Evolutionary conservation across 148 eudicot species (phyloP).

Genomic region (Persicaria maculosa): DNA sequence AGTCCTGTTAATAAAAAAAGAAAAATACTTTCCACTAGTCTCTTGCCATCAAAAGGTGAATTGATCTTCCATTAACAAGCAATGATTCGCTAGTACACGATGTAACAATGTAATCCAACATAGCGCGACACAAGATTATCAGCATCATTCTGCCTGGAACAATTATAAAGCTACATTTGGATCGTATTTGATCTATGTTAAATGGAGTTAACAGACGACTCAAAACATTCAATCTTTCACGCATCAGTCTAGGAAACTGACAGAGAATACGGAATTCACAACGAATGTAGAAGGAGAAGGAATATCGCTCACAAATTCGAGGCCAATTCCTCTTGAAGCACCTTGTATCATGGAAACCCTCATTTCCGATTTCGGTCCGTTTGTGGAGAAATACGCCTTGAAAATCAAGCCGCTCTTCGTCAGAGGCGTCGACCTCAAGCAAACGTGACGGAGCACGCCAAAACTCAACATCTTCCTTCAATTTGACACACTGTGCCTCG

Average conservation of each 20-base stretch:
- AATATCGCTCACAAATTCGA: constrained; percentile 34
- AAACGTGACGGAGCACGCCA: background rate
- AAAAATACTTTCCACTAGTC: background rate
- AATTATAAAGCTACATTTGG: background rate
- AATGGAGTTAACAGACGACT: background rate
- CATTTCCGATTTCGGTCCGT: background rate
- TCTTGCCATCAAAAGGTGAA: background rate
- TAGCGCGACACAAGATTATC: background rate
- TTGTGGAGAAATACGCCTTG: constrained; percentile 1
- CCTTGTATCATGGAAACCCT: constrained; percentile 40
- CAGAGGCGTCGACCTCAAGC: background rate
- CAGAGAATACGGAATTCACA: background rate
- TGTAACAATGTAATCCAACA: background rate
- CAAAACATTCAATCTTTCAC: no score
- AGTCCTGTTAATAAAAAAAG: background rate
- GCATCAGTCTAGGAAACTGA: background rate
- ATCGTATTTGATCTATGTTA: background rate
- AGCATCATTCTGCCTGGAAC: background rate
- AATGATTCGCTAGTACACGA: background rate
- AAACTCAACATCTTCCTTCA: background rate
- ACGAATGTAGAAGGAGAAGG: constrained; percentile 1
- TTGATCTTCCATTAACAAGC: background rate
- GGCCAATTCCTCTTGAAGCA: constrained; percentile 46
- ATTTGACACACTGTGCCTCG: background rate
- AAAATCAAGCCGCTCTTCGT: background rate